Percentiles rank a stretch among this genome's conserved stretches.
Conservation (phyloP, 176 grass and related monocot species). For the Raddia distichophylla region DNA sequence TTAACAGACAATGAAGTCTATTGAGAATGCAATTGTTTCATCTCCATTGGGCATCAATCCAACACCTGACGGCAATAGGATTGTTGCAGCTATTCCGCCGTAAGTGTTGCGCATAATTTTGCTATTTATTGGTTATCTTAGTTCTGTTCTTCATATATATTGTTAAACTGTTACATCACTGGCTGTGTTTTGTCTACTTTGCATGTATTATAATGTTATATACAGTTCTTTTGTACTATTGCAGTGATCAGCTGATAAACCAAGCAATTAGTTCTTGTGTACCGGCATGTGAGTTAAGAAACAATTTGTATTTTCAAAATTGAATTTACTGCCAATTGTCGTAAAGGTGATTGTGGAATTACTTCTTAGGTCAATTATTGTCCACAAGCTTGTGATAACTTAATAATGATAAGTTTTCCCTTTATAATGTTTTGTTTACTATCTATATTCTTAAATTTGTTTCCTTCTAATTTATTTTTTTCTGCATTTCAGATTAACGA, state of each 20-base stretch:
- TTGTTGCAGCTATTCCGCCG: constrained; percentile 84
- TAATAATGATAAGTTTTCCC: background rate
- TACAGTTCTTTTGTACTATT: background rate
- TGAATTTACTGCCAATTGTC: background rate
- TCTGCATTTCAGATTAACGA: constrained; percentile 72
- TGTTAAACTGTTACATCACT: background rate
- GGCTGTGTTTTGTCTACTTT: background rate
- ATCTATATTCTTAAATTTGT: background rate
- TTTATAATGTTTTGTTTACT: background rate
- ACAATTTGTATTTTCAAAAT: background rate
- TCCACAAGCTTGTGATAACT: background rate
- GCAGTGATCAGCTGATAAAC: background rate
- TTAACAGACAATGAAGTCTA: constrained; percentile 75
- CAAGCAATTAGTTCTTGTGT: background rate
- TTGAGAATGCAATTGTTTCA: constrained; percentile 78
- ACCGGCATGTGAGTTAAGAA: background rate
- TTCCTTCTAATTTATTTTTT: constrained; percentile 40
- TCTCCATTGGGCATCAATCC: constrained; percentile 97
- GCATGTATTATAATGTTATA: background rate
- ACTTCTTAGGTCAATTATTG: background rate
- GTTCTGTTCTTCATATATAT: background rate
- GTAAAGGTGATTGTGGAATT: constrained; percentile 13
- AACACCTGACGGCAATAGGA: constrained; percentile 67
- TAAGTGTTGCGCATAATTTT: constrained; percentile 42
- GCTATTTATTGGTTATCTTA: constrained; percentile 3